These are phyloP conservation scores for Fusarium begoniae DNA, from an alignment of 2,329 filamentous ascomycete genomes.

Conservation along the genomic window DNA sequence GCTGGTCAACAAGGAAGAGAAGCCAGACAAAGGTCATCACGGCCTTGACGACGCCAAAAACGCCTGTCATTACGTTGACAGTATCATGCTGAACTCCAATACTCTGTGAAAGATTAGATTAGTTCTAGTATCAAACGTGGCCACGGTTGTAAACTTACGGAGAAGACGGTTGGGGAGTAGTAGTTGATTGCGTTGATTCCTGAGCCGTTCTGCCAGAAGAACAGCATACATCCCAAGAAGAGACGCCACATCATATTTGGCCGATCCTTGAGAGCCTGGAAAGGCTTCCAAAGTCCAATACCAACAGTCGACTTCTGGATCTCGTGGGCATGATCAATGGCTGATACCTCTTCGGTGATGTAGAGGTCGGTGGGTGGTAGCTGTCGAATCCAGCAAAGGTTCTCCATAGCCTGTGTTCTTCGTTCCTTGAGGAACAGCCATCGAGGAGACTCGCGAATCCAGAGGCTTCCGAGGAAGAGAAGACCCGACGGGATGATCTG, in stretches of 20 bases:
- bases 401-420: constrained; percentile 59
- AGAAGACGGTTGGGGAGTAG: constrained; percentile 37
- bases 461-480: constrained; percentile 58
- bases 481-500: constrained; percentile 65
- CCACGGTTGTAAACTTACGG: not conserved
- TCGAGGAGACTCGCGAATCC: constrained; percentile 65
- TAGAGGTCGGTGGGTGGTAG: constrained; percentile 58
- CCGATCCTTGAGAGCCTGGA: constrained; percentile 25
- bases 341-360: constrained; percentile 33
- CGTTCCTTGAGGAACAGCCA: constrained; percentile 67
- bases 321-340: constrained; percentile 46
- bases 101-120: not conserved
- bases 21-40: constrained; percentile 71
- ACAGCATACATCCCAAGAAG: constrained; percentile 70
- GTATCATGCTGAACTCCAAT: constrained; percentile 25
- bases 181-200: constrained; percentile 51
- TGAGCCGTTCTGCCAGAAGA: constrained; percentile 73
- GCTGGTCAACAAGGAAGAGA: constrained; percentile 68
- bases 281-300: constrained; percentile 50
- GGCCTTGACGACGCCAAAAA: constrained; percentile 75
- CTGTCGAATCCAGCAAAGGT: constrained; percentile 65
- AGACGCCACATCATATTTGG: constrained; percentile 66
- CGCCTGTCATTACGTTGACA: constrained; percentile 66
- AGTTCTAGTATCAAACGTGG: fast-evolving
- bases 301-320: constrained; percentile 70